A percentile compares a stretch with the other conserved stretches of the same genome.
phyloP scores from a whole-genome alignment of 495 filamentous ascomycete species.

The Aspergillus nanangensis region DNA sequence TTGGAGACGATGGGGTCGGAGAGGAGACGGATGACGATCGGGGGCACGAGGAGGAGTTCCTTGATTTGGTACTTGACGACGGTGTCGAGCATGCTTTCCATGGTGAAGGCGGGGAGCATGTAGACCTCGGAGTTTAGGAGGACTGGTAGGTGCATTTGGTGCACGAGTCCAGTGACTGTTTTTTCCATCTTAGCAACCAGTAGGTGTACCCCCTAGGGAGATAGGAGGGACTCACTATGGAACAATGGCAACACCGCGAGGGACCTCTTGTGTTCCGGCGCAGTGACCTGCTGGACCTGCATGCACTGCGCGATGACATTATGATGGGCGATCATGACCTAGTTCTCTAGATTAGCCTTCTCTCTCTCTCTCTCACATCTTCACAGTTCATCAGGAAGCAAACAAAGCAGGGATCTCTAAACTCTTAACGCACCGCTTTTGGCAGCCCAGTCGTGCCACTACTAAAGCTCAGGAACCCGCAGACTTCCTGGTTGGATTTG shows the following conservation, averaged over 20 bases:
- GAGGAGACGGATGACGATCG: slow-evolving; percentile 64
- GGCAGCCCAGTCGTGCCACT: slow-evolving; percentile 33
- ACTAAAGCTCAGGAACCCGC: slow-evolving; percentile 54
- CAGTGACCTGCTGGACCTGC: slow-evolving; percentile 47
- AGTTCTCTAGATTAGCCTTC: slow-evolving; percentile 28
- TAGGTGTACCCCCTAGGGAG: background rate
- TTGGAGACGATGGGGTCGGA: slow-evolving; percentile 57
- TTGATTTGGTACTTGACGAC: slow-evolving; percentile 48
- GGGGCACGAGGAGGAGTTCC: slow-evolving; percentile 64
- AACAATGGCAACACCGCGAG: slow-evolving; percentile 54
- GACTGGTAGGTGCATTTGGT: slow-evolving; percentile 56
- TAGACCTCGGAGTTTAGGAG: slow-evolving; percentile 53
- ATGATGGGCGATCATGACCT: slow-evolving; percentile 58
- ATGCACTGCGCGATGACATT: slow-evolving; percentile 62
- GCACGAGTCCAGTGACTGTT: slow-evolving; percentile 52
- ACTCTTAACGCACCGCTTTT: slow-evolving; percentile 20
- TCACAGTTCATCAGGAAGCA: too few species aligned
- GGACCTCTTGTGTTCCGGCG: slow-evolving; percentile 39
- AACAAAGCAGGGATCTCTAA: slow-evolving; percentile 31
- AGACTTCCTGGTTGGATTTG: slow-evolving; percentile 50
- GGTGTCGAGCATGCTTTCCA: slow-evolving; percentile 50
- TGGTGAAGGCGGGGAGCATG: slow-evolving; percentile 56
- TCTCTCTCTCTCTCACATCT: too few species aligned
- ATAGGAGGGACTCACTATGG: slow-evolving; percentile 30
- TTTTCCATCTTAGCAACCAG: slow-evolving; percentile 14